Evolutionary conservation across 352 stramenopile species (phyloP).

Genomic region (Pythium phragmitis): DNA sequence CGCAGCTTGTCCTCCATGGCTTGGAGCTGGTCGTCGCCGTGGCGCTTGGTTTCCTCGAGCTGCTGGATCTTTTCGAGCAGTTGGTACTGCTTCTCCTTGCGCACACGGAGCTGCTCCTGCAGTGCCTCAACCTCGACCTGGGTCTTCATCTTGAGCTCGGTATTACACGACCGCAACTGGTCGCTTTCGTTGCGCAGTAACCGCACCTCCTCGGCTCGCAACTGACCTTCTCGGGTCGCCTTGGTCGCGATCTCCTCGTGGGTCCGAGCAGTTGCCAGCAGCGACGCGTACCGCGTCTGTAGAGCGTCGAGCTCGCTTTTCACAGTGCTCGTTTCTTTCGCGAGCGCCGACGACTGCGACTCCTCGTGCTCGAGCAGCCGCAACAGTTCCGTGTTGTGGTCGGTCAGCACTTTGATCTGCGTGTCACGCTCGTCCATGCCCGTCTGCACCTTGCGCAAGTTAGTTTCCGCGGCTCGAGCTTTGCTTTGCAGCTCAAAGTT

Average conservation of each 20-base stretch:
- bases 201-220: conserved; percentile 93
- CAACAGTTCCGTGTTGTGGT: conserved; percentile 95
- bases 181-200: conserved; percentile 88
- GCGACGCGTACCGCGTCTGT: conserved; percentile 83
- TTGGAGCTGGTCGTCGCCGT: conserved; percentile 90
- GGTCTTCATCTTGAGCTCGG: conserved; percentile 94
- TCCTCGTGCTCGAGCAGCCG: conserved; percentile 95
- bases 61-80: conserved; percentile 95
- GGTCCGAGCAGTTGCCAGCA: conserved; percentile 91
- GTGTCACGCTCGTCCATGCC: conserved; percentile 89
- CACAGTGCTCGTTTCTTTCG: conserved; percentile 49
- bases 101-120: conserved; percentile 94
- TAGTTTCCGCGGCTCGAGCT: conserved; percentile 82
- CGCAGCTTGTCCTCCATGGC: conserved; percentile 91
- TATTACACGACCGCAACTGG: conserved; percentile 92
- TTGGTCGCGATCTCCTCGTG: conserved; percentile 91
- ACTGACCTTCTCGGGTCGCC: conserved; percentile 88
- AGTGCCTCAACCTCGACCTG: conserved; percentile 95
- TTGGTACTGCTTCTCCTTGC: conserved; percentile 98
- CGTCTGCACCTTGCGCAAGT: conserved; percentile 77
- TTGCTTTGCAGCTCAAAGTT: conserved; percentile 94
- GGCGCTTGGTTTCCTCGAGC: conserved; percentile 91
- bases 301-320: conserved; percentile 84
- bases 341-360: conserved; percentile 72
- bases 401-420: conserved; percentile 92